These are phyloP conservation scores for Colletotrichum sp. DNA, from an alignment of 2,329 filamentous ascomycete genomes.

Conservation along the genomic window DNA sequence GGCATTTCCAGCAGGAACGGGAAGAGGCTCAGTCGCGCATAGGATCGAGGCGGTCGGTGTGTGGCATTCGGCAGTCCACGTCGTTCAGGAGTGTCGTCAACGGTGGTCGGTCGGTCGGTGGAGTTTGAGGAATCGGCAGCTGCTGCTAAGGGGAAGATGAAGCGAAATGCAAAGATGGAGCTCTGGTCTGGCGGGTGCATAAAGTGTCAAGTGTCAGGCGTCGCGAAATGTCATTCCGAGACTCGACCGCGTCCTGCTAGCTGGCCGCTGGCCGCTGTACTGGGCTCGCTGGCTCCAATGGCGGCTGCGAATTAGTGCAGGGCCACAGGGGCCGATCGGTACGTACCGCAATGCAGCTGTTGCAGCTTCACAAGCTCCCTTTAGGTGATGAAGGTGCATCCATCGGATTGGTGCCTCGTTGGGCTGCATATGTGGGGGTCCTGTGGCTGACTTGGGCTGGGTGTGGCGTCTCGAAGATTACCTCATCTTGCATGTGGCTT, in stretches of 20 bases:
- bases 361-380: neutral
- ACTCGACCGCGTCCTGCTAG: slow-evolving; percentile 15
- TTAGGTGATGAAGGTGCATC: neutral
- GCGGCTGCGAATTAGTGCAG: neutral
- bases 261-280: neutral
- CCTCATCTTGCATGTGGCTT: neutral
- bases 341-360: neutral
- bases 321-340: neutral
- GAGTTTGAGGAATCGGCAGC: neutral
- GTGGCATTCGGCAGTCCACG: neutral
- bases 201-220: slow-evolving; percentile 33
- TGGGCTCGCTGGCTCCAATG: neutral
- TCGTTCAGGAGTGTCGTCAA: slow-evolving; percentile 2
- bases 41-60: neutral
- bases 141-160: neutral
- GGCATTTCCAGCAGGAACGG: slow-evolving; percentile 44
- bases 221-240: slow-evolving; percentile 33
- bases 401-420: neutral
- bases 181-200: slow-evolving; percentile 24
- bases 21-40: slow-evolving; percentile 9
- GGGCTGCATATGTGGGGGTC: neutral
- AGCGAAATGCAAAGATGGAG: neutral
- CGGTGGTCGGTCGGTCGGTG: neutral
- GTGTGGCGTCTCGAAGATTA: neutral
- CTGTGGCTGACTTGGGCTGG: neutral